Percentiles rank a stretch among this genome's conserved stretches.
These are phyloP conservation scores for Fusarium sp. DNA, from an alignment of 2,329 filamentous ascomycete genomes.

Conservation along the genomic window DNA sequence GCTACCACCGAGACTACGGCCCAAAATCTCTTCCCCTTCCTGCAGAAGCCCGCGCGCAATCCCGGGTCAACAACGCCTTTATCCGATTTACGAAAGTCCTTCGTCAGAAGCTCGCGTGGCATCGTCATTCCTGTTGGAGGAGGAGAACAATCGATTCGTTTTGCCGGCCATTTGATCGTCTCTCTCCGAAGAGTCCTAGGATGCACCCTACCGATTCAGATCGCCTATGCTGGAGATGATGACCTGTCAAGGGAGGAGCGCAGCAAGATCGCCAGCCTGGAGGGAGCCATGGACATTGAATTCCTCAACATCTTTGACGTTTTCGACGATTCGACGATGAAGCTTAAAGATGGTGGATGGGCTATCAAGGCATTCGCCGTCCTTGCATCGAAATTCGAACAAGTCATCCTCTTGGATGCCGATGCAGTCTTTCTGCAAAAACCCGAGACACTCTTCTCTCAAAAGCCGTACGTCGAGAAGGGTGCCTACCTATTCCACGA, in stretches of 20 bases:
- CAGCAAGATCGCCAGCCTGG: conserved; percentile 20
- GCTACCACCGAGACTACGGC: conserved; percentile 21
- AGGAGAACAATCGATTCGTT: conserved; percentile 41
- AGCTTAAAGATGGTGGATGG: conserved; percentile 48
- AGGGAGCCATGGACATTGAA: conserved; percentile 31
- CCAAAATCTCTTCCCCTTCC: conserved; percentile 39
- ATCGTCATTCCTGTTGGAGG: conserved; percentile 50
- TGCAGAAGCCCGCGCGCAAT: conserved; percentile 14
- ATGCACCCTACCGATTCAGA: conserved; percentile 48
- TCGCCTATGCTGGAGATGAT: conserved; percentile 51
- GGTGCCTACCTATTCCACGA: conserved; percentile 56
- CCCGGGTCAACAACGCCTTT: conserved; percentile 31
- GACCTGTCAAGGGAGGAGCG: conserved; percentile 44
- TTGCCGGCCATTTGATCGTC: conserved; percentile 49
- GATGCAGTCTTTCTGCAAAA: conserved; percentile 53
- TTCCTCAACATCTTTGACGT: conserved; percentile 49
- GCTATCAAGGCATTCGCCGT: conserved; percentile 55
- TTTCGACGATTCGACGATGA: conserved; percentile 47
- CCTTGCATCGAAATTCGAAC: conserved; percentile 50
- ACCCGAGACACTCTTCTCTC: conserved; percentile 48
- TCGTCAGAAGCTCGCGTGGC: conserved; percentile 28
- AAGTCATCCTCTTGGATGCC: conserved; percentile 53
- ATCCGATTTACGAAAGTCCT: conserved; percentile 39
- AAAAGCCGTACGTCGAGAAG: conserved; percentile 44
- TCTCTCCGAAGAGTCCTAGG: conserved; percentile 43